Evolutionary conservation across 352 stramenopile genomes (phyloP), one percentile per base, ranked within the genome.

Genomic region (Phytophthora syringae): DNA sequence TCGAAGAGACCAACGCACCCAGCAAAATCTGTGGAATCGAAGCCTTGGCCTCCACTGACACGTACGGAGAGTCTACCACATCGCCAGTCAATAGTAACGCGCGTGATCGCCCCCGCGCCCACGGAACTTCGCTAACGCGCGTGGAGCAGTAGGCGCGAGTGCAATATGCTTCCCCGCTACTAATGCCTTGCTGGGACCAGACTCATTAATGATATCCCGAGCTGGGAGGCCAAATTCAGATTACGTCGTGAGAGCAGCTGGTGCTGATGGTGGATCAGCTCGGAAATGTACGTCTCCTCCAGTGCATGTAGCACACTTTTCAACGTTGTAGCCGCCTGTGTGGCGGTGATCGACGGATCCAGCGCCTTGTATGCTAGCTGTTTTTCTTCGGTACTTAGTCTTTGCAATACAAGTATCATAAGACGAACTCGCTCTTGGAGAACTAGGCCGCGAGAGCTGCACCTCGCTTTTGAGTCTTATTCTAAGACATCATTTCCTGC

Each of bases 391-490:
- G 24, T 27, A 40, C 83, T 92, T 24, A 92, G 50, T 15, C 63
- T 74, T 37, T 85, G 73, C 72, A 70, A 88, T 7, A 85, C 68
- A 3, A 72, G 61, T 47, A 84, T 54, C 40, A 92, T 55, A 2
- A 92, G 67, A 0, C 71, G 77, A 15, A 89, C 80, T n/a, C 83
- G 80, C 50, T 90, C 82, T 40, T 89, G 79, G n/a, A 92, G 67
- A 12, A 90, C 77, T 5, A 79, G 70, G 10, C 70, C 2, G 78
- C 78, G 11, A 89, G 61, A 1, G 59, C 72, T 5, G 76, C 67
- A 10, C 74, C n/a, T 27, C 74, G 70, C 18, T 79, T 79, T 24
- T 72, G 65, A 15, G 74, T 69, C 39, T 76, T 57, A 12, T 72
- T 48, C 52, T 72, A 63, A 1, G 62, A 62, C 28, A 74, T 66